Conservation (phyloP, 805 yeast genomes). For the Candida maris region DNA sequence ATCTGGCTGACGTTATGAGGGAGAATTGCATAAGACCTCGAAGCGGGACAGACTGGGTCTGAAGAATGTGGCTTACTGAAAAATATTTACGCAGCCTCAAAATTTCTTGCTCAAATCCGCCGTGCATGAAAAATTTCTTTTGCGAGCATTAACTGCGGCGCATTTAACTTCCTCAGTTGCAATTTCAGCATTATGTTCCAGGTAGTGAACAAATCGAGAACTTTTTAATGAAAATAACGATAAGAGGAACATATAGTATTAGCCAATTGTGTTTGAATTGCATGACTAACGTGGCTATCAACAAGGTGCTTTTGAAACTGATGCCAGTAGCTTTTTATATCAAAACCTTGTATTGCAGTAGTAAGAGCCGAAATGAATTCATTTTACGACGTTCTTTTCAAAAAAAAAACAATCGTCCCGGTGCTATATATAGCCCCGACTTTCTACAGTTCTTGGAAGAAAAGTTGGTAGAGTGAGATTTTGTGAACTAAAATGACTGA, state of each 20-base stretch:
- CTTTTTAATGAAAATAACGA: neutral
- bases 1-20: neutral
- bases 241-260: neutral
- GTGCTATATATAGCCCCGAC: neutral
- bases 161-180: neutral
- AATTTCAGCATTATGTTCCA: neutral
- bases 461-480: neutral
- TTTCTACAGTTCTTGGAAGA: neutral
- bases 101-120: neutral
- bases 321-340: neutral
- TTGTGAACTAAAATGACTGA: conserved; percentile 7
- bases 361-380: too few species aligned
- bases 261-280: neutral
- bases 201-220: neutral
- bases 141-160: neutral
- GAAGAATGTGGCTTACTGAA: neutral
- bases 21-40: neutral
- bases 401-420: neutral
- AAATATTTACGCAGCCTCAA: neutral
- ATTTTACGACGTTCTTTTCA: too few species aligned
- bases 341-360: neutral
- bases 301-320: neutral
- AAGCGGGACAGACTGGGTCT: neutral
- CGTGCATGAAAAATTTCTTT: neutral
- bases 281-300: too few species aligned